Conservation (phyloP, 1,139 yeast species). For the Geotrichum siamense region DNA sequence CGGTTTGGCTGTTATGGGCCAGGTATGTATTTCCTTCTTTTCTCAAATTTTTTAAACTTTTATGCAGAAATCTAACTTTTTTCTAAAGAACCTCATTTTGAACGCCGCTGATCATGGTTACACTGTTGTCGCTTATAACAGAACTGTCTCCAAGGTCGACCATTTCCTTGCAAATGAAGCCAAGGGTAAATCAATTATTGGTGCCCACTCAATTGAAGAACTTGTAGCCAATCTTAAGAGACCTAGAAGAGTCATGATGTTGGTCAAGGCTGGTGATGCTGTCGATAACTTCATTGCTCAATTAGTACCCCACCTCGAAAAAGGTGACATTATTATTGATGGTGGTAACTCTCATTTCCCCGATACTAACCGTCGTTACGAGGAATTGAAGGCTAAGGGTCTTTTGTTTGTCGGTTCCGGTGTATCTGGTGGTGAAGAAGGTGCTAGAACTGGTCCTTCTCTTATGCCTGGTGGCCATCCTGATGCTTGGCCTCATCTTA, state of each 20-base stretch:
- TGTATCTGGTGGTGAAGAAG: constrained; percentile 99
- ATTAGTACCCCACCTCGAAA: constrained; percentile 83
- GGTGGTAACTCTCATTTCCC: constrained; percentile 99
- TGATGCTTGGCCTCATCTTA: constrained; percentile 98
- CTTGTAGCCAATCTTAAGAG: constrained; percentile 83
- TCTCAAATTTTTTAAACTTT: not conserved
- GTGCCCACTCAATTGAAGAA: constrained; percentile 90
- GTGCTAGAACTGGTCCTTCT: constrained; percentile 99
- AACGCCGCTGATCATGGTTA: constrained; percentile 92
- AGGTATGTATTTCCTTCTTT: constrained; percentile 30
- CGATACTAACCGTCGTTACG: constrained; percentile 95
- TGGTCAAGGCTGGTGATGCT: constrained; percentile 95
- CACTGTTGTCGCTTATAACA: constrained; percentile 96
- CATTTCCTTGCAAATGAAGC: constrained; percentile 91
- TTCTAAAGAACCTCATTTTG: constrained; percentile 63
- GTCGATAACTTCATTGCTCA: constrained; percentile 88
- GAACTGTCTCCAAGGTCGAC: constrained; percentile 94
- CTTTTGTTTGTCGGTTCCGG: constrained; percentile 95
- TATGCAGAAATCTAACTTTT: constrained; percentile 9
- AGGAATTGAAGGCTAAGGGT: constrained; percentile 79
- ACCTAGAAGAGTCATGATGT: constrained; percentile 90
- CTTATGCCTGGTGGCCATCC: constrained; percentile 99
- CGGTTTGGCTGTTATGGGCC: constrained; percentile 99
- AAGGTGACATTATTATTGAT: constrained; percentile 97
- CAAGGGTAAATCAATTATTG: constrained; percentile 76